Conservation (phyloP, 1,284 basidiomycete species). For the Malassezia brasiliensis region DNA sequence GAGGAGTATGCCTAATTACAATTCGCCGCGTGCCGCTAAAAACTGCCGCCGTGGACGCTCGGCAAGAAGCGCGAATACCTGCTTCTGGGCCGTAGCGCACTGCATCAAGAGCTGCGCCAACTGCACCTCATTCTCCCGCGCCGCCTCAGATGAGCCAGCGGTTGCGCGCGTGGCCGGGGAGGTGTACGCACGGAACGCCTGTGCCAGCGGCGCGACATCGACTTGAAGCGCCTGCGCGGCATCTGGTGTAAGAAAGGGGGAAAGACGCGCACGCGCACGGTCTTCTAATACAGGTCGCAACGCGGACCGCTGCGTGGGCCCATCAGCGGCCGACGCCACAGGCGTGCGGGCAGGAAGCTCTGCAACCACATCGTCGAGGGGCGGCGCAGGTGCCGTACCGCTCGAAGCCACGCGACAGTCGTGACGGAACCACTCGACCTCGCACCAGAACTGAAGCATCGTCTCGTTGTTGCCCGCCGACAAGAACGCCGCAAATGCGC, state of each 20-base stretch:
- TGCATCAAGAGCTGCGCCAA: slow-evolving; percentile 22
- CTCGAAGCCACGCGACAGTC: slow-evolving; percentile 13
- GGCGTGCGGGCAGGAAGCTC: not conserved
- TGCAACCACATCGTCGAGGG: not conserved
- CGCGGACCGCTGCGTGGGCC: not conserved
- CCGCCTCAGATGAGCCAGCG: slow-evolving; percentile 5
- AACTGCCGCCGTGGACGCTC: not conserved
- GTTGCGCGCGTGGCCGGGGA: not conserved
- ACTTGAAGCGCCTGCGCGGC: not conserved
- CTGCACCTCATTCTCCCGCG: slow-evolving; percentile 22
- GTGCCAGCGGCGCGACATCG: not conserved
- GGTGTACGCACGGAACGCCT: not conserved
- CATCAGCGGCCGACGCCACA: not conserved
- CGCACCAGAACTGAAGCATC: slow-evolving; percentile 11
- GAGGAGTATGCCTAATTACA: slow-evolving; percentile 2
- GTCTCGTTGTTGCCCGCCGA: not conserved
- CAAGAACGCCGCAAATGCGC: slow-evolving; percentile 7
- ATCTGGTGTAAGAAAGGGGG: not conserved
- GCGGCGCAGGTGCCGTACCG: not conserved
- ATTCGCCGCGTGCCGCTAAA: slow-evolving; percentile 4
- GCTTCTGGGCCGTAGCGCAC: slow-evolving; percentile 8
- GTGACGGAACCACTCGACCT: slow-evolving; percentile 17
- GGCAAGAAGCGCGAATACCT: slow-evolving; percentile 1
- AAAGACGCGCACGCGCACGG: slow-evolving; percentile 4
- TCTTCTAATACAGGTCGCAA: not conserved